A percentile compares a stretch with the other conserved stretches of the same genome.
Evolutionary conservation across 208 protist species (phyloP).

Genomic region (Leishmania major): DNA sequence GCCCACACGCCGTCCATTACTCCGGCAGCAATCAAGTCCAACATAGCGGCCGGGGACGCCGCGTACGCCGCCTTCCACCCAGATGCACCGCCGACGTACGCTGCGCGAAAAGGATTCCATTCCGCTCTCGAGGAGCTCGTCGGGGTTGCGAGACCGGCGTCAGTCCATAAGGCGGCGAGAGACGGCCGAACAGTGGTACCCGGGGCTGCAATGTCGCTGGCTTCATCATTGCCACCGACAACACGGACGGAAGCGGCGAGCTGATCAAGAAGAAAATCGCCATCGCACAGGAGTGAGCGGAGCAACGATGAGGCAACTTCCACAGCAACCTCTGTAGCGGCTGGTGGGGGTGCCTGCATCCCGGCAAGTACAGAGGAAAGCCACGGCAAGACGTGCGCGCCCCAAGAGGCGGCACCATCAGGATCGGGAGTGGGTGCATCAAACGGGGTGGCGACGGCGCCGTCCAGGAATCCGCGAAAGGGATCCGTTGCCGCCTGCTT

Average conservation of each 20-base stretch:
- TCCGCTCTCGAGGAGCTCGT: background rate
- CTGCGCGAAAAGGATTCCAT: slow-evolving; percentile 11
- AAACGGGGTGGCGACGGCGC: background rate
- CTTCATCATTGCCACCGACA: background rate
- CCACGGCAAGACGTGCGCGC: background rate
- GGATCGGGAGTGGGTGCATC: background rate
- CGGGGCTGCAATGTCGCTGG: background rate
- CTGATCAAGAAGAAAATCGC: slow-evolving; percentile 7
- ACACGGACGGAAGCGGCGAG: background rate
- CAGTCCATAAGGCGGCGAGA: slow-evolving; percentile 11
- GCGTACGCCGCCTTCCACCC: slow-evolving; percentile 17
- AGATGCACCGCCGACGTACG: background rate
- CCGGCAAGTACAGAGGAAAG: background rate
- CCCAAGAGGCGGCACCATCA: background rate
- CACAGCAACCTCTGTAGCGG: background rate
- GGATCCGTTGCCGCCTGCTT: background rate
- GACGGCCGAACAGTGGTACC: background rate
- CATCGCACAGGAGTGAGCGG: slow-evolving; percentile 1
- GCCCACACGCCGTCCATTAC: slow-evolving; percentile 20
- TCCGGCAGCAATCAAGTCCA: slow-evolving; percentile 22
- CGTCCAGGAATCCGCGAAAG: background rate
- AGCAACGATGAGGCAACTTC: slow-evolving; percentile 7
- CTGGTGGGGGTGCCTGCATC: background rate
- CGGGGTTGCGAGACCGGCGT: slow-evolving; percentile 4
- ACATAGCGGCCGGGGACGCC: slow-evolving; percentile 12